These are phyloP conservation scores for Arctium lappa DNA, from an alignment of 129 eudicot genomes.

Conservation along the genomic window DNA sequence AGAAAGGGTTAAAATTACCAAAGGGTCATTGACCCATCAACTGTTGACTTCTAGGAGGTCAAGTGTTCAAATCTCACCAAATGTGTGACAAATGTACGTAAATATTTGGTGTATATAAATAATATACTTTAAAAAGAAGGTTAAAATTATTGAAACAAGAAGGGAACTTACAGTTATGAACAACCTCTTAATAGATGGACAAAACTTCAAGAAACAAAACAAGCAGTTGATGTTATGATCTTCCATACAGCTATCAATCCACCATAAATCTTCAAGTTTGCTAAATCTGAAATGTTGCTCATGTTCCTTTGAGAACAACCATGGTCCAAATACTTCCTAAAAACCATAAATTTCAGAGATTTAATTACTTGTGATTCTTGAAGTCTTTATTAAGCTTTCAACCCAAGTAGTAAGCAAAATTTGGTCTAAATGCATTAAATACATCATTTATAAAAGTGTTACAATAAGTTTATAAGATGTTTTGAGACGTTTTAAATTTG, in stretches of 20 bases:
- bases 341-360: background rate
- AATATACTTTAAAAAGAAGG: background rate
- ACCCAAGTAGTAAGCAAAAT: background rate
- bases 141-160: background rate
- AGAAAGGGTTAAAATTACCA: background rate
- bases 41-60: no score
- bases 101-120: no score
- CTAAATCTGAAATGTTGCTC: constrained; percentile 19
- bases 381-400: background rate
- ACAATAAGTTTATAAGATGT: background rate
- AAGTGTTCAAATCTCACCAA: no score
- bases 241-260: constrained; percentile 29
- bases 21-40: background rate
- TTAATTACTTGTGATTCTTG: background rate
- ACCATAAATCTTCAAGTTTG: constrained; percentile 24
- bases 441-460: background rate
- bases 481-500: background rate
- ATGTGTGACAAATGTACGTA: no score
- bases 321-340: constrained; percentile 22
- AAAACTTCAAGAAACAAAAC: constrained; percentile 26
- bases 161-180: constrained; percentile 22
- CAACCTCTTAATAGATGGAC: constrained; percentile 22
- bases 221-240: constrained; percentile 15
- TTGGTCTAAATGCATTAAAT: no score
- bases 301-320: constrained; percentile 14